A percentile compares a stretch with the other conserved stretches of the same genome.
phyloP scores from a whole-genome alignment of 192 early-diverging fungal species.

The Jimgerdemannia lactiflua region DNA sequence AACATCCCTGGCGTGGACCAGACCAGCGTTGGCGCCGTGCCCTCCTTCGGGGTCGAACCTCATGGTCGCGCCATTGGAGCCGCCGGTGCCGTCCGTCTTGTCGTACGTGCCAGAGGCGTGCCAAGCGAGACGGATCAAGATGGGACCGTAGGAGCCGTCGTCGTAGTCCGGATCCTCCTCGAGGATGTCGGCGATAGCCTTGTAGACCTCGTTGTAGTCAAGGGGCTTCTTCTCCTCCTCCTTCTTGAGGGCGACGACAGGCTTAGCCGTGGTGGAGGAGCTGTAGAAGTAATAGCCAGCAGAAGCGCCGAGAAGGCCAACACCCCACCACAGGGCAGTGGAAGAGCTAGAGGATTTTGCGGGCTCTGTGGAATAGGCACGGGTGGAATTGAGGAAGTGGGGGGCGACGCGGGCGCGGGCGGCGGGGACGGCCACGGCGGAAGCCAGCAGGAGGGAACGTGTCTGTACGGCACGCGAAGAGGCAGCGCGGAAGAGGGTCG shows the following conservation, averaged over 20 bases:
- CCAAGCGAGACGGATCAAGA: conserved; percentile 84
- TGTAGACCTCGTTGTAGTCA: conserved; percentile 72
- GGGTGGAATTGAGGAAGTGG: too few species aligned
- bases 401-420: too few species aligned
- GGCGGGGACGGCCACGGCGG: too few species aligned
- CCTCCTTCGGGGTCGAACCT: conserved; percentile 60
- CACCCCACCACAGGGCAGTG: conserved; percentile 7
- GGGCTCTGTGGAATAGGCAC: too few species aligned
- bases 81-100: conserved; percentile 62
- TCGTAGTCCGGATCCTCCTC: conserved; percentile 71
- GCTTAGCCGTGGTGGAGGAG: conserved; percentile 15
- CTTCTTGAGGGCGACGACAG: conserved; percentile 12
- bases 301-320: conserved; percentile 43
- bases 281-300: conserved; percentile 51
- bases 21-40: conserved; percentile 76
- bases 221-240: conserved; percentile 39
- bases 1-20: conserved; percentile 66
- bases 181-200: conserved; percentile 72
- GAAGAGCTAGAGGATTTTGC: too few species aligned
- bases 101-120: conserved; percentile 82
- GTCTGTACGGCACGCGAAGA: too few species aligned
- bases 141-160: conserved; percentile 76
- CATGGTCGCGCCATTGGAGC: conserved; percentile 77
- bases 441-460: too few species aligned
- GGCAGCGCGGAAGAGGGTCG: too few species aligned